Base-by-base conservation (phyloP, 2,329 filamentous ascomycete species). In the Pseudogymnoascus sp. region DNA sequence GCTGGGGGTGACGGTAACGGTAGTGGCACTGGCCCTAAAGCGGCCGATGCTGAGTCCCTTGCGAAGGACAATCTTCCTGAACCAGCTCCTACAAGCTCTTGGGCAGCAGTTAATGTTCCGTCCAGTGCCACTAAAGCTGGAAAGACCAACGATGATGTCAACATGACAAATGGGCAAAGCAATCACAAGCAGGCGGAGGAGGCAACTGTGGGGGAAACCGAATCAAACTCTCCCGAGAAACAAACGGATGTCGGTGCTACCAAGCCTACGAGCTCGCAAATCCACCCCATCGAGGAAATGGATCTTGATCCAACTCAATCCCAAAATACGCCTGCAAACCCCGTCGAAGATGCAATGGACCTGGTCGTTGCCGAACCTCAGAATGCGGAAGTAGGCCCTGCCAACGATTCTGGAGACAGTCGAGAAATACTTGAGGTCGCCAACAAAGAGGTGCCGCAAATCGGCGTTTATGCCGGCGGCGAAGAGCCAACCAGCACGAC, bases 401-500 rank as follows among this genome's bases (percentile, higher is more conserved):
- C 51, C 25, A 6, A 34, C 11, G 16, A 34, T 34, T 6, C 28
- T n/a, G 28, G 34, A 19, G n/a, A 34, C 23, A n/a, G 4, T 34
- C 28, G 19, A 21, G 28, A 57, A 31, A 57, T 10, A n/a, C 51
- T 21, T 2, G 28, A 57, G 51, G 28, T 19, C n/a, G 16, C 28
- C n/a, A 57, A 19, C 1, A 57, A 19, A 19, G 51, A 57, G 1
- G n/a, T 34, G 28, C 51, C 51, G 51, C 51, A 57, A 21, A 57
- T 57, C 4, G 51, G 51, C 1, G 51, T 57, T 21, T 57, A 57
- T 31, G 28, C 51, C 16, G 28, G 8, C 1, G 51, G 11, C 10
- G 51, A 57, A 19, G 28, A 57, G 10, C 51, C 28, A 34, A 13
- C 28, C 10, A 57, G 28, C 16, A 57, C n/a, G 16, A 70, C 39